phyloP scores from a whole-genome alignment of 2,329 filamentous ascomycete genomes.

The Drechslerella dactyloides region DNA sequence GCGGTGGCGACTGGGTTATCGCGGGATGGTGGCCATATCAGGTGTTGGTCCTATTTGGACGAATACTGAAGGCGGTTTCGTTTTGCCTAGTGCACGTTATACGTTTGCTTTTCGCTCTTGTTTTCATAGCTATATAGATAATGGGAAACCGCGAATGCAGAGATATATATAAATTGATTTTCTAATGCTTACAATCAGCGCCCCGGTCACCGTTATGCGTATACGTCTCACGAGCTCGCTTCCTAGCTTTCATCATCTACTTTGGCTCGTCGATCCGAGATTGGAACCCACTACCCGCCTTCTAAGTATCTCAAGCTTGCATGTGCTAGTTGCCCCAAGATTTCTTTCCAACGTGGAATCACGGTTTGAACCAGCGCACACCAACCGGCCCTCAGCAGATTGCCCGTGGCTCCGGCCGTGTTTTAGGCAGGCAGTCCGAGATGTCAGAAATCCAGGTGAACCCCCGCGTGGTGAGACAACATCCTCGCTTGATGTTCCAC shows the following conservation, averaged over 20 bases:
- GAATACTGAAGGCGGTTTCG: too few relatives aligned
- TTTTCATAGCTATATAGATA: too few relatives aligned
- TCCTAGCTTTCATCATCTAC: constrained; percentile 7
- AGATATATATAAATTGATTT: too few relatives aligned
- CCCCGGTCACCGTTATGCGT: constrained; percentile 1
- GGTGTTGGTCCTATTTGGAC: too few relatives aligned
- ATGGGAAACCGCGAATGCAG: too few relatives aligned
- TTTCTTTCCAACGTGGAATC: background rate
- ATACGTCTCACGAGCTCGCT: constrained; percentile 23
- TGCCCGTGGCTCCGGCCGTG: constrained; percentile 42
- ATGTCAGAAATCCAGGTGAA: constrained; percentile 25
- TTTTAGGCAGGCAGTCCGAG: constrained; percentile 50
- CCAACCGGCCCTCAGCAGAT: constrained; percentile 8
- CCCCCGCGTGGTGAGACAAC: constrained; percentile 38
- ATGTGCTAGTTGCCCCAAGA: constrained; percentile 2
- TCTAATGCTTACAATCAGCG: too few relatives aligned
- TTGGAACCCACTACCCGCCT: constrained; percentile 34
- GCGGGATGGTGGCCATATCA: too few relatives aligned
- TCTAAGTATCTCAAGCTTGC: constrained; percentile 4
- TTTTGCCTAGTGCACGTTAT: too few relatives aligned
- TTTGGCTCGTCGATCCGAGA: constrained; percentile 37
- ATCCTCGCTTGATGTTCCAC: constrained; percentile 16
- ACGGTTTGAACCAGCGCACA: constrained; percentile 15
- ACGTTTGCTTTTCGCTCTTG: too few relatives aligned
- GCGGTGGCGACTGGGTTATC: too few relatives aligned